Base-by-base conservation (phyloP, 2,329 filamentous ascomycete genomes). In the Calonectria henricotiae region DNA sequence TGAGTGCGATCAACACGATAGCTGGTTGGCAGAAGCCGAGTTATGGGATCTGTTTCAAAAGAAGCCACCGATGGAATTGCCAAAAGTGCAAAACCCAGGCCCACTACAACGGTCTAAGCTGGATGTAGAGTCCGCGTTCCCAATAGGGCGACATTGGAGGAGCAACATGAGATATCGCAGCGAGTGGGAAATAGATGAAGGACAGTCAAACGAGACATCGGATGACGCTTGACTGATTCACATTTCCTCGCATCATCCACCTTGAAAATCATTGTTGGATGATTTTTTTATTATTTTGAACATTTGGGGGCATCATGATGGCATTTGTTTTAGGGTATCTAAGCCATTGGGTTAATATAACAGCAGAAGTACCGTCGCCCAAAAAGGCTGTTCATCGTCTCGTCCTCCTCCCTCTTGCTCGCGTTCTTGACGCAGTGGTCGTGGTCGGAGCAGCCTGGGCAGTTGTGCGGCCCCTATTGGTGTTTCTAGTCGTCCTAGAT, bases 41-140 rank as follows among this genome's bases (percentile, higher is more conserved):
- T 79, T 89, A 80, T 88, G 87, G 87, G 74, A 78, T 11, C 68
- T 87, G 17, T 70, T 88, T 23, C 82, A 82, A 46, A 80, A 78
- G 74, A 76, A 79, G 37, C 83, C 84, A 2, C 83, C 82, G 0
- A 76, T 77, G 68, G 79, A 79, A 30, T 47, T 81, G 55, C 76
- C 78, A 8, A 83, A 77, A 73, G 70, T 76, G 30, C 77, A 78
- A 6, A 76, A 80, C 23, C 79, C 79, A 1, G 79, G 77, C 4
- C 75, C 72, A 15, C 41, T 77, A 27, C 74, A 75, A 32, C 77
- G 77, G 39, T 79, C 77, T 13, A 81, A 75, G 17, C 55, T 78
- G 61, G 79, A 79, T 4, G 77, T 85, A 6, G 81, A 83, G 66
- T 79, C 80, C 35, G 70, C 84, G 32, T 82, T 83, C 60, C 79